These are phyloP conservation scores for Ascochyta clinopodiicola DNA, from an alignment of 2,329 filamentous ascomycete species.

Conservation along the genomic window DNA sequence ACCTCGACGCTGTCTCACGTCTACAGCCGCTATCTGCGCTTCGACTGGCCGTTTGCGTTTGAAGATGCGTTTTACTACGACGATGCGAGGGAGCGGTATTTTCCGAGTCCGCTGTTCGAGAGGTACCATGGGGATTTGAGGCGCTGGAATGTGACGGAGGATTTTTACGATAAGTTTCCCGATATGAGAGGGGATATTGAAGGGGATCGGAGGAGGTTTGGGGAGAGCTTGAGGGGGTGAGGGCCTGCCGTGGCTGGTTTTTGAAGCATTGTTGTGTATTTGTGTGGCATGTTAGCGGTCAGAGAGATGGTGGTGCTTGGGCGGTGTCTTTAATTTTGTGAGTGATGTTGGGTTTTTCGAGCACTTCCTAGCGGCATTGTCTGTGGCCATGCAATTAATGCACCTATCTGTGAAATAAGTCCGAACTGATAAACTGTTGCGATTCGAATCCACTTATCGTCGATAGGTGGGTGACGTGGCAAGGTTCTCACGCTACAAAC, in stretches of 20 bases:
- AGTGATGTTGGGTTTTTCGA: too few species aligned
- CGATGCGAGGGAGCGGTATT: constrained; percentile 16
- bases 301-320: too few species aligned
- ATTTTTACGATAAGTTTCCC: constrained; percentile 38
- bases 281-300: too few species aligned
- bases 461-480: too few species aligned
- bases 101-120: constrained; percentile 40
- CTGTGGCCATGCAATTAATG: too few species aligned
- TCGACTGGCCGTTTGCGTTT: constrained; percentile 44
- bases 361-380: too few species aligned
- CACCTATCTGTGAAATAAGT: too few species aligned
- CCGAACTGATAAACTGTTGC: too few species aligned
- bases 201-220: constrained; percentile 31
- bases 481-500: too few species aligned
- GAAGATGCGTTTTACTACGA: constrained; percentile 43
- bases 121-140: constrained; percentile 38
- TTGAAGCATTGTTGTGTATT: too few species aligned
- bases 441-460: too few species aligned
- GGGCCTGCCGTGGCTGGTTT: constrained; percentile 9
- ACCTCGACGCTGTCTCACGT: constrained; percentile 25
- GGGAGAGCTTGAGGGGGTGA: background rate
- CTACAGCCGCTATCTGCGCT: constrained; percentile 37
- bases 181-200: constrained; percentile 42
- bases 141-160: constrained; percentile 33
- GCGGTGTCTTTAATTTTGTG: too few species aligned